Evolutionary conservation across 2,329 filamentous ascomycete genomes (phyloP), one percentile per base, ranked within the genome.

Genomic region (Clarireedia paspali): DNA sequence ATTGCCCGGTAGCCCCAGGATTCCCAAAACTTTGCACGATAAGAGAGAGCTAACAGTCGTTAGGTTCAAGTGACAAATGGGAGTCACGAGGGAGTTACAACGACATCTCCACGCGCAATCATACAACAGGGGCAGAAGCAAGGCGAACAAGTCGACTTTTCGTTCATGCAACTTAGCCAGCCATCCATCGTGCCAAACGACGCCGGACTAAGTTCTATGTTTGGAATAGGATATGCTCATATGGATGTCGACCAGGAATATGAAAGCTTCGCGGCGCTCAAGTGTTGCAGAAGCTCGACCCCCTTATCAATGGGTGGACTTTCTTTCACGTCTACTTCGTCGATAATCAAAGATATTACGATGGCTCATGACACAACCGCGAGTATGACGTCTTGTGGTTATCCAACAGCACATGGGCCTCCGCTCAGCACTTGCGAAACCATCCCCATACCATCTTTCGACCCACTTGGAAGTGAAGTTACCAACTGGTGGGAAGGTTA

Each of bases 211-310:
- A 63, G 56, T 27, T 57, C 62, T 39, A 62, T 62, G 55, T 58
- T 62, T 27, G 63, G 58, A 36, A 56, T 57, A 24, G 60, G 59
- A 44, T 67, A 66, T 53, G 49, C 59, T 4, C 58, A 62, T 49
- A 60, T 57, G 59, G 57, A 53, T 42, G 38, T 56, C 40, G 49
- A 50, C 14, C 58, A 56, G 27, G 50, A 60, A 27, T 55, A 57
- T 50, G 55, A 59, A 27, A 65, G 60, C 56, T 62, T 66, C 56
- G 55, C 59, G 3, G 60, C 61, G 26, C 63, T 65, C 14, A 39
- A 56, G 14, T 39, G 39, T 15, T 56, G 55, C 44, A 56, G 50
- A 55, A 58, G 56, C 47, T 57, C 40, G 5, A 46, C 58, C n/a
- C 39, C 17, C 15, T 26, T 26, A 7, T 38, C 40, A 63, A 62